Base-by-base conservation (phyloP, 345 rosid species). In the Hibiscus trionum region DNA sequence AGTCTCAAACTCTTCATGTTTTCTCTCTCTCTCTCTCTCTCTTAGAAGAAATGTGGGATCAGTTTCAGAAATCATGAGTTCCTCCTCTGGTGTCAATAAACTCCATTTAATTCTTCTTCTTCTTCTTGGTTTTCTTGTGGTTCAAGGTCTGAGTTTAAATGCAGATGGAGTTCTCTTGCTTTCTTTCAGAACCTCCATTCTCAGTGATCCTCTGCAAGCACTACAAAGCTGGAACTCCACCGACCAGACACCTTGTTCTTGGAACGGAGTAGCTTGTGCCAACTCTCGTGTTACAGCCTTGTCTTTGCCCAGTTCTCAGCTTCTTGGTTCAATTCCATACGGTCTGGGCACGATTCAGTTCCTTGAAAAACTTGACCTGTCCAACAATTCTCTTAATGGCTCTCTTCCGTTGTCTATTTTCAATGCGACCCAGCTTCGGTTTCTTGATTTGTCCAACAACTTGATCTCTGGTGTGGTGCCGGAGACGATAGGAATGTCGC, bases 341-440 rank as follows among this genome's bases (percentile, higher is more conserved):
- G 83, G 86, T 79, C 81, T 92, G 66, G 92, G 92, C 47, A 76
- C 83, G 72, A 81, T 92, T 66, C 49, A 55, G 58, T 67, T 73
- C 65, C 93, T 95, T 21, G 88, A 80, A 71, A 79, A 49, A 5
- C 91, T 95, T 61, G 89, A 95, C 66, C 86, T 92, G 0, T 91
- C 97, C 53, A 88, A 88, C 86, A 95, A 92, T 80, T 88, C 83
- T 11, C 82, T 95, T 15, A 91, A 89, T 61, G 96, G 97, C 17
- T 84, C 97, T 27, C 82, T 95, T 71, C 90, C 97, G 0, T 55
- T 69, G 2, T 80, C 97, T 0, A 63, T 95, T 27, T 84, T 90
- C 80, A 80, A 81, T 52, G 80, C 90, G 8, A 73, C 88, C 73
- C 82, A 84, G 55, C 92, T 95, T 21, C 85, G 72, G 26, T 75